A percentile compares a stretch with the other conserved stretches of the same genome.
Conservation (phyloP, 2,329 filamentous ascomycete genomes). For the Bipolaris victoriae region DNA sequence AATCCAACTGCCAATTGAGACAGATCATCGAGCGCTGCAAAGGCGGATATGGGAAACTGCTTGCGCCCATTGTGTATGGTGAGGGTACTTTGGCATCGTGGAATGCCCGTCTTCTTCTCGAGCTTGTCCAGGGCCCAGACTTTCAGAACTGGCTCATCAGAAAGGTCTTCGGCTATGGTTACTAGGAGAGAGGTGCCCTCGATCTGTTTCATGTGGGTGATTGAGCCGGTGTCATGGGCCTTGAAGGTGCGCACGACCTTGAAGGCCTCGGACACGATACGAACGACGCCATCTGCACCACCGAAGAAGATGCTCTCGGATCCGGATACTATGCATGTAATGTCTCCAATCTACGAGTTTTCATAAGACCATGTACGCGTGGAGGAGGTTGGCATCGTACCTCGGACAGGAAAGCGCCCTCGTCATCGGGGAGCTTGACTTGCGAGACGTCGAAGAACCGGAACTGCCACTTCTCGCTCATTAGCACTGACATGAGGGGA, state of each 20-base stretch:
- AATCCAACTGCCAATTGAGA: constrained; percentile 95
- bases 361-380: constrained; percentile 33
- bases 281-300: constrained; percentile 81
- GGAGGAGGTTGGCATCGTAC: constrained; percentile 57
- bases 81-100: constrained; percentile 85
- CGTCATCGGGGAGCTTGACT: constrained; percentile 78
- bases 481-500: constrained; percentile 31
- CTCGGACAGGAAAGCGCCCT: constrained; percentile 79
- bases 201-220: constrained; percentile 92
- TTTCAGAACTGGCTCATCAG: constrained; percentile 85
- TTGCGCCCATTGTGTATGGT: constrained; percentile 88
- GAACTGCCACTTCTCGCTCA: constrained; percentile 85
- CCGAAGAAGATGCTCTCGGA: constrained; percentile 90
- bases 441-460: constrained; percentile 97
- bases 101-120: constrained; percentile 90
- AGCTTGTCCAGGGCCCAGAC: constrained; percentile 97
- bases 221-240: constrained; percentile 78
- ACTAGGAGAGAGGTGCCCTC: constrained; percentile 85
- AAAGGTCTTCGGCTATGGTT: constrained; percentile 86
- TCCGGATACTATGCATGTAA: constrained; percentile 83
- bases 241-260: constrained; percentile 86
- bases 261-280: constrained; percentile 85
- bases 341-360: constrained; percentile 61
- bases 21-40: constrained; percentile 84
- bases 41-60: constrained; percentile 93